Evolutionary conservation across 768 basidiomycete genomes (phyloP).

Genomic region (Lactifluus pinguis): DNA sequence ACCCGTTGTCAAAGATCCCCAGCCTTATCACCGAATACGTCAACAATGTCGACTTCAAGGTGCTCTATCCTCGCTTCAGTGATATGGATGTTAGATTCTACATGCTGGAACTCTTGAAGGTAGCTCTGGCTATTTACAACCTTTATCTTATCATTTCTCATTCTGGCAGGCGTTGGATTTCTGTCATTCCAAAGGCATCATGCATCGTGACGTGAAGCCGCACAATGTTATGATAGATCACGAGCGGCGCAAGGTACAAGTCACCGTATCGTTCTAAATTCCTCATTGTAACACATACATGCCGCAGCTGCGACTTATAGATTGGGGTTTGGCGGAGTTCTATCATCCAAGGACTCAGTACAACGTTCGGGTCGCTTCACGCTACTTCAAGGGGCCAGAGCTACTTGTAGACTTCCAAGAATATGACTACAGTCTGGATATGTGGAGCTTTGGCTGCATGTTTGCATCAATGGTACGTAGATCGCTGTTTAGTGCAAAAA

Average conservation of each 20-base stretch:
- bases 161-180: constrained; percentile 76
- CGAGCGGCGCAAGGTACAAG: constrained; percentile 79
- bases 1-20: constrained; percentile 93
- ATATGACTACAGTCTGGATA: constrained; percentile 95
- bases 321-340: constrained; percentile 98
- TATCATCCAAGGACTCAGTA: constrained; percentile 97
- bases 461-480: constrained; percentile 86
- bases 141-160: background rate
- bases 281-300: background rate
- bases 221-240: constrained; percentile 99
- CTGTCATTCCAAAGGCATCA: constrained; percentile 97
- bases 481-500: background rate
- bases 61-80: constrained; percentile 89
- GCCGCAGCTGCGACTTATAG: constrained; percentile 81
- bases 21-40: constrained; percentile 97
- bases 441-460: constrained; percentile 99
- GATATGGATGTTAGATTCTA: constrained; percentile 96
- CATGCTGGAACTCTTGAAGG: constrained; percentile 94
- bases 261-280: background rate
- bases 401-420: constrained; percentile 96
- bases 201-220: constrained; percentile 98
- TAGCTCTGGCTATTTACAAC: constrained; percentile 22
- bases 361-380: constrained; percentile 93
- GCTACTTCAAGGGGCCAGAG: constrained; percentile 98
- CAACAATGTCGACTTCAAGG: constrained; percentile 97